Evolutionary conservation across 2,329 filamentous ascomycete species (phyloP).

Genomic region (Ascochyta rabiei): DNA sequence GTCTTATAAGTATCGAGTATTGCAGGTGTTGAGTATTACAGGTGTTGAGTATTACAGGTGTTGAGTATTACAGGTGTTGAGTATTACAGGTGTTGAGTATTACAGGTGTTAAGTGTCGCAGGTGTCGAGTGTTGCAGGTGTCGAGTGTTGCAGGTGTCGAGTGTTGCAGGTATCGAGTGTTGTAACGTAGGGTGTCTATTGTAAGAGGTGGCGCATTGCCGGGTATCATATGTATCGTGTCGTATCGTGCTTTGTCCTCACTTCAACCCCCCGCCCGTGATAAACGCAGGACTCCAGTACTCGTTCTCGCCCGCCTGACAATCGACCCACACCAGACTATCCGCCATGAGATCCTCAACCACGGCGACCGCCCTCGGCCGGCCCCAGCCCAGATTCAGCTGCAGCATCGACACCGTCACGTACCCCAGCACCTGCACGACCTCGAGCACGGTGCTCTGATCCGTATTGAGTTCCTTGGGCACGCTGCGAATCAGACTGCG

Average conservation of each 20-base stretch:
- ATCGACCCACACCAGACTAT: conserved; percentile 94
- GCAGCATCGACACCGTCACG: conserved; percentile 87
- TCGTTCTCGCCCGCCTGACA: conserved; percentile 84
- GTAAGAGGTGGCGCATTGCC: not conserved
- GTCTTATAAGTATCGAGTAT: too few species aligned
- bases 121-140: too few species aligned
- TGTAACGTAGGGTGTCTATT: too few species aligned
- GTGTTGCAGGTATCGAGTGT: too few species aligned
- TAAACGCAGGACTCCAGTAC: conserved; percentile 88
- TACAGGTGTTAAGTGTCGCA: too few species aligned
- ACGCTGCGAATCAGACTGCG: conserved; percentile 89
- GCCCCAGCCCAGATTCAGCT: conserved; percentile 85
- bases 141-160: too few species aligned
- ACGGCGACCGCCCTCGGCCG: conserved; percentile 84
- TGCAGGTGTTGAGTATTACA: too few species aligned
- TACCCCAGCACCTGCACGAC: conserved; percentile 88
- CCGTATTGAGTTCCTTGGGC: conserved; percentile 91
- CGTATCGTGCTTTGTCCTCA: not conserved
- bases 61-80: too few species aligned
- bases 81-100: too few species aligned
- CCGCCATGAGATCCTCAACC: conserved; percentile 84
- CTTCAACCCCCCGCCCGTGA: conserved; percentile 45
- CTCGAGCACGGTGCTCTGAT: conserved; percentile 91
- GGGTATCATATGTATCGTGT: conserved; percentile 20
- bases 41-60: too few species aligned